Percentiles rank a stretch among this genome's conserved stretches.
Conservation (phyloP, 352 stramenopile species). For the Heterotrichella gracilis region DNA sequence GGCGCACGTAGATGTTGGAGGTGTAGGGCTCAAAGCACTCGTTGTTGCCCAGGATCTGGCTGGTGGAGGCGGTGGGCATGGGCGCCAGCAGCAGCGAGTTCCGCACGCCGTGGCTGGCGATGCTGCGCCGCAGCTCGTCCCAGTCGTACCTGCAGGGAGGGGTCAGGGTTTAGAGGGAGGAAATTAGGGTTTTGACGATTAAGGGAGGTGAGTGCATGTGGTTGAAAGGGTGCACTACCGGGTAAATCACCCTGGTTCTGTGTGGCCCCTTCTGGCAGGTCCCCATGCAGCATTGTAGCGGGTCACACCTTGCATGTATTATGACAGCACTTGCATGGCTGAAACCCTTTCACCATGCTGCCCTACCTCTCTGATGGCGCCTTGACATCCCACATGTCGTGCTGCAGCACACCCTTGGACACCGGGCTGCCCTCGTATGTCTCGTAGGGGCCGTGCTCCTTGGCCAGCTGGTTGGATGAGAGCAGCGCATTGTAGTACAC, state of each 20-base stretch:
- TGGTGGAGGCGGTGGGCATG: constrained; percentile 94
- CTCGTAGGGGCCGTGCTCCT: constrained; percentile 63
- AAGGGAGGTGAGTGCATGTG: too few relatives aligned
- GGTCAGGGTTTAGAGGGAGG: constrained; percentile 17
- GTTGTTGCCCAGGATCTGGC: constrained; percentile 96
- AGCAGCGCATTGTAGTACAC: constrained; percentile 86
- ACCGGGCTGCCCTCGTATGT: constrained; percentile 74
- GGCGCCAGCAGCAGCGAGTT: constrained; percentile 94
- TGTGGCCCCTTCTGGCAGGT: too few relatives aligned
- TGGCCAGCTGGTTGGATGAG: constrained; percentile 67
- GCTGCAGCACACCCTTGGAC: constrained; percentile 81
- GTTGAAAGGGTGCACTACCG: too few relatives aligned
- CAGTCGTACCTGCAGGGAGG: constrained; percentile 61
- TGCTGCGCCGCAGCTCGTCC: constrained; percentile 51
- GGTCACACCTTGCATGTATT: too few relatives aligned
- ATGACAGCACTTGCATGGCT: too few relatives aligned
- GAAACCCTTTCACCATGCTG: too few relatives aligned
- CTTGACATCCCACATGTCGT: constrained; percentile 84
- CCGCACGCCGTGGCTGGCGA: constrained; percentile 64
- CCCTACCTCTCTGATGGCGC: constrained; percentile 24
- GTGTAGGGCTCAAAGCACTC: constrained; percentile 94
- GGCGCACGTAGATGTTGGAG: constrained; percentile 95
- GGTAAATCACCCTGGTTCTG: too few relatives aligned
- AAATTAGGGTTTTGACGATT: too few relatives aligned
- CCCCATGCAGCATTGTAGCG: too few relatives aligned